A percentile compares a stretch with the other conserved stretches of the same genome.
phyloP scores from a whole-genome alignment of 1,284 basidiomycete genomes.

The Pholiota adiposa region DNA sequence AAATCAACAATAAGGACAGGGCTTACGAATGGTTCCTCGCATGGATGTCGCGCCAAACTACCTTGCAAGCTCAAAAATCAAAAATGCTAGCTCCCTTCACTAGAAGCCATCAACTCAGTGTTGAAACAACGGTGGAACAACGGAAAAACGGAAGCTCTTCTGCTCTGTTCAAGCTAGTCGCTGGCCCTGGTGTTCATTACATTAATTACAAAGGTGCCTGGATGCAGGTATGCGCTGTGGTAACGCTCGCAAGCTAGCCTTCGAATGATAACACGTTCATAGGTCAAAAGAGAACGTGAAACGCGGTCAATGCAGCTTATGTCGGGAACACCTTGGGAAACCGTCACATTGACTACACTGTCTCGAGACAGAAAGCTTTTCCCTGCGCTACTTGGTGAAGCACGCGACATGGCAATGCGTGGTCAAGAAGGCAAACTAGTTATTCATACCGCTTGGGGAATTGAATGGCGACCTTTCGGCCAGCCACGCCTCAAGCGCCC shows the following conservation, averaged over 20 bases:
- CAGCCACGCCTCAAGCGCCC: constrained; percentile 89
- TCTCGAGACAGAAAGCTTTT: constrained; percentile 87
- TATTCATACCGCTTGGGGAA: constrained; percentile 96
- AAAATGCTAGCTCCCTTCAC: constrained; percentile 54
- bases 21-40: constrained; percentile 97
- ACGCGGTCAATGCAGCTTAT: constrained; percentile 91
- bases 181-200: constrained; percentile 95
- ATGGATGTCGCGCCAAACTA: constrained; percentile 87
- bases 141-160: constrained; percentile 88
- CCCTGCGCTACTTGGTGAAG: constrained; percentile 82
- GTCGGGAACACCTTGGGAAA: constrained; percentile 97
- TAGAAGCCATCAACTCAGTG: constrained; percentile 90
- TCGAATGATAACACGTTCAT: not conserved
- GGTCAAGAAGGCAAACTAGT: constrained; percentile 94
- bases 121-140: constrained; percentile 90
- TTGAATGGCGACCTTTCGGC: constrained; percentile 96
- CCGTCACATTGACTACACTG: constrained; percentile 92
- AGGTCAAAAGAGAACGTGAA: constrained; percentile 94
- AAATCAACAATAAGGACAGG: constrained; percentile 95
- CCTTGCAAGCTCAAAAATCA: constrained; percentile 33
- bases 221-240: constrained; percentile 78
- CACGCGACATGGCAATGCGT: constrained; percentile 84
- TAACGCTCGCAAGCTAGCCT: constrained; percentile 4
- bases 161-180: constrained; percentile 90
- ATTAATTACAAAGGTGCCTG: constrained; percentile 90